Evolutionary conservation across 805 yeast genomes (phyloP).

Genomic region (Candida coquimbonensis): DNA sequence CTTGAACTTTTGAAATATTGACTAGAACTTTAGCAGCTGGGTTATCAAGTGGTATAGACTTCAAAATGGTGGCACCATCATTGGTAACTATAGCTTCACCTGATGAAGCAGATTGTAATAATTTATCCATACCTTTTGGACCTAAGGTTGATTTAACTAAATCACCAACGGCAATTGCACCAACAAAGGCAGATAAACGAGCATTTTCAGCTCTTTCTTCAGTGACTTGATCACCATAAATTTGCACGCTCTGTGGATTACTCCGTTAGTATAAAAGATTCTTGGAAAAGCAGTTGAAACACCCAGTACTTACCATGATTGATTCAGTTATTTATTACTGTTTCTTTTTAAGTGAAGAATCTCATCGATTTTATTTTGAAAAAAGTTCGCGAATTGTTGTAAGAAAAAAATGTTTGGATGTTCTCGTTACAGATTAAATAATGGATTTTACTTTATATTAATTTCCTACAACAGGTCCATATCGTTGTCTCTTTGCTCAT

Average conservation of each 20-base stretch:
- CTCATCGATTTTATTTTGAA: neutral
- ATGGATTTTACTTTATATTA: neutral
- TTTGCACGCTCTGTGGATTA: slow-evolving; percentile 53
- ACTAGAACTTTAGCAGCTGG: slow-evolving; percentile 97
- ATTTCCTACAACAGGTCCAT: slow-evolving; percentile 3
- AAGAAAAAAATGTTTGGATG: neutral
- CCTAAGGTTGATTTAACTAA: slow-evolving; percentile 91
- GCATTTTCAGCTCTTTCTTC: slow-evolving; percentile 99
- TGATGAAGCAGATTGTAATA: slow-evolving; percentile 79
- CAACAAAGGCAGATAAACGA: slow-evolving; percentile 93
- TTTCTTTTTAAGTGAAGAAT: neutral
- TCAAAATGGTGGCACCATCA: slow-evolving; percentile 96
- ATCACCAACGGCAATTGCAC: slow-evolving; percentile 99
- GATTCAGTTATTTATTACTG: too few relatives aligned
- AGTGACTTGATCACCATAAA: slow-evolving; percentile 94
- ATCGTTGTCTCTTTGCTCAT: slow-evolving; percentile 15
- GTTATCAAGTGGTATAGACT: slow-evolving; percentile 89
- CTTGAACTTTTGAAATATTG: slow-evolving; percentile 62
- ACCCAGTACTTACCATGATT: neutral
- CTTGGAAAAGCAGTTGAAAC: neutral
- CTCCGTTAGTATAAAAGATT: slow-evolving; percentile 1
- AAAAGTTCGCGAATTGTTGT: neutral
- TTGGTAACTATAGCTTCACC: slow-evolving; percentile 81
- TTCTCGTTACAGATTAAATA: neutral
- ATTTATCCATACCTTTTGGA: slow-evolving; percentile 98